Evolutionary conservation across 2,329 filamentous ascomycete species (phyloP).

Genomic region (Colletotrichum australisinense): DNA sequence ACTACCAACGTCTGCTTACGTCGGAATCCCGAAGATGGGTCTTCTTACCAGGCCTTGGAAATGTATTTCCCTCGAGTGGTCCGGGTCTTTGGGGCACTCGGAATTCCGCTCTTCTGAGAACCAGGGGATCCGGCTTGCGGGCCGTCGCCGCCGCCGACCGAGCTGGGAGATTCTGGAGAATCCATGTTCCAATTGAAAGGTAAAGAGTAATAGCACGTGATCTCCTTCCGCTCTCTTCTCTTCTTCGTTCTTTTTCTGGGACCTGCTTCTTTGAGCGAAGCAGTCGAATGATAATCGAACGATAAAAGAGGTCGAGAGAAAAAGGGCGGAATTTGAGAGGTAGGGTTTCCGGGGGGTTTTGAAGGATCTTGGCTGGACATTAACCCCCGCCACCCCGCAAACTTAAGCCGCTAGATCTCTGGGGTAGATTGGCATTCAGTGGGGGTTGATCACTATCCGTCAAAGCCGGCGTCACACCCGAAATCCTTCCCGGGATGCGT

Average conservation of each 20-base stretch:
- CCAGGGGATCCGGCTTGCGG: background rate
- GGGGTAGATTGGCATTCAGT: background rate
- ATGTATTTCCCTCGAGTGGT: slow-evolving; percentile 27
- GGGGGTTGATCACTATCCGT: background rate
- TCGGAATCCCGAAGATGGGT: background rate
- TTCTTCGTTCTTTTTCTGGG: background rate
- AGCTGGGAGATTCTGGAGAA: slow-evolving; percentile 7
- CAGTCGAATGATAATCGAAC: background rate
- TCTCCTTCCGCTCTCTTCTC: background rate
- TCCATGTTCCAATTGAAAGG: slow-evolving; percentile 2
- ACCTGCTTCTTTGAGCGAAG: background rate
- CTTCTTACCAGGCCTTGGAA: slow-evolving; percentile 30
- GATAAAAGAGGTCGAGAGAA: background rate
- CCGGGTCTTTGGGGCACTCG: slow-evolving; percentile 7
- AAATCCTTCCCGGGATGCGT: background rate
- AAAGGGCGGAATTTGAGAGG: background rate
- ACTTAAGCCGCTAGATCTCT: background rate
- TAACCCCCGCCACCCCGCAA: background rate
- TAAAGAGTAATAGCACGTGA: background rate
- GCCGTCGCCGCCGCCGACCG: background rate
- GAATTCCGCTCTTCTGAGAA: background rate
- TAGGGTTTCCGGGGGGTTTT: background rate
- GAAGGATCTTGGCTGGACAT: background rate
- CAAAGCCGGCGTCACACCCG: background rate
- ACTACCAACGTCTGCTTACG: too few species aligned